A percentile compares a stretch with the other conserved stretches of the same genome.
These are phyloP conservation scores for Xylariales sp. DNA, from an alignment of 2,329 filamentous ascomycete genomes.

Conservation along the genomic window DNA sequence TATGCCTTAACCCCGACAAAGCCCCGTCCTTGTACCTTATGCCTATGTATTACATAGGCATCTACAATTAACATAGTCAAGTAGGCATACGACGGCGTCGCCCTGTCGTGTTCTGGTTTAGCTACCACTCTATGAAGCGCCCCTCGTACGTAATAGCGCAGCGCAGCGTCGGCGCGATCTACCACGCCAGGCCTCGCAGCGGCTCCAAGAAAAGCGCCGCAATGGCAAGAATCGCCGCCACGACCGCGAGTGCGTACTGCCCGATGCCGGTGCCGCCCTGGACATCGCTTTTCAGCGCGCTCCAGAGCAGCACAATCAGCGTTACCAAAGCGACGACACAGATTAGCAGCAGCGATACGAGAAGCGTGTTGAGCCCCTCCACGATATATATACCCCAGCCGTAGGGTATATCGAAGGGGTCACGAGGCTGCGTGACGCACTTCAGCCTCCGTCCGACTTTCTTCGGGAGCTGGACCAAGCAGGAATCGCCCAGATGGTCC, in stretches of 20 bases:
- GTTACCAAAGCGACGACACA: conserved; percentile 6
- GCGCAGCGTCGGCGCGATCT: neutral
- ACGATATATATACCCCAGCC: conserved; percentile 27
- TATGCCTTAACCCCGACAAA: no score
- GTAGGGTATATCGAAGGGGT: conserved; percentile 16
- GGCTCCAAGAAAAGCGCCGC: conserved; percentile 3
- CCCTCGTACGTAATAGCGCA: no score
- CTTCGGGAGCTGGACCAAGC: conserved; percentile 23
- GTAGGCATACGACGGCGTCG: no score
- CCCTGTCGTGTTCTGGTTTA: neutral
- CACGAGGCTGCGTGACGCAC: neutral
- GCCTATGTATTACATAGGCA: no score
- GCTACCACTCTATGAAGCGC: neutral
- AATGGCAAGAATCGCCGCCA: neutral
- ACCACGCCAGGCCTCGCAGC: neutral
- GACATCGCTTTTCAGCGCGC: conserved; percentile 11
- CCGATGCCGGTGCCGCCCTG: conserved; percentile 34
- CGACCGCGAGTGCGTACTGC: conserved; percentile 26
- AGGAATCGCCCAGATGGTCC: conserved; percentile 34
- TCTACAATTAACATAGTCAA: no score
- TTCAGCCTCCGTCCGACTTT: conserved; percentile 10
- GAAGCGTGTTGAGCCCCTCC: conserved; percentile 1
- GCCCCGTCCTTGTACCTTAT: no score
- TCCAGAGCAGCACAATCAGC: conserved; percentile 27
- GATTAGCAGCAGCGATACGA: neutral